phyloP scores from a whole-genome alignment of 2,329 filamentous ascomycete species.

The Phialophora tarda region DNA sequence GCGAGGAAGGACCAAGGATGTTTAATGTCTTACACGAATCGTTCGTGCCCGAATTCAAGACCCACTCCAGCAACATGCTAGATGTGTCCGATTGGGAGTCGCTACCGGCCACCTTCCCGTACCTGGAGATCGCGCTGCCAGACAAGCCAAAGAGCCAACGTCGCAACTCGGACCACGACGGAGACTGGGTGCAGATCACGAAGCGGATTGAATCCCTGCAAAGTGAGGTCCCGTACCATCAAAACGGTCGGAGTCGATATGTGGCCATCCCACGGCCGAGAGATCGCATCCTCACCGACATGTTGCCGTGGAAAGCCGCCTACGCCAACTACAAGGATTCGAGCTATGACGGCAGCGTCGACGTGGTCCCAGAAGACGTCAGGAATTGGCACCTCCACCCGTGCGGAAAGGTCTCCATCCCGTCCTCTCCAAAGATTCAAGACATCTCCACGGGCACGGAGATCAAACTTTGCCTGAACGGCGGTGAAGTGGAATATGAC shows the following conservation, averaged over 20 bases:
- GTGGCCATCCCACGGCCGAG: not conserved
- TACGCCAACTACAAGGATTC: slow-evolving; percentile 3
- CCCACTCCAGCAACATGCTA: not conserved
- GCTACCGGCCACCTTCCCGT: not conserved
- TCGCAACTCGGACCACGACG: not conserved
- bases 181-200: not conserved
- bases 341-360: not conserved
- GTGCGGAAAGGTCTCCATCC: not conserved
- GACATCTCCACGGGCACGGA: not conserved
- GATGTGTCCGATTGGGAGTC: not conserved
- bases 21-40: not conserved
- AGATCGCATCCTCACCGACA: slow-evolving; percentile 2
- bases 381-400: not conserved
- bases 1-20: not conserved
- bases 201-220: not conserved
- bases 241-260: not conserved
- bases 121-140: not conserved
- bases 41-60: not conserved
- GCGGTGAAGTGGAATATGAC: not conserved
- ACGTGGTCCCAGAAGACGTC: not conserved
- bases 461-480: slow-evolving; percentile 1
- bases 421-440: not conserved
- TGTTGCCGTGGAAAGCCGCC: slow-evolving; percentile 1
- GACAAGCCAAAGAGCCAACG: slow-evolving; percentile 3
- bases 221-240: not conserved